Base-by-base conservation (phyloP, 2,329 filamentous ascomycete genomes). In the Ilyonectria sp. region DNA sequence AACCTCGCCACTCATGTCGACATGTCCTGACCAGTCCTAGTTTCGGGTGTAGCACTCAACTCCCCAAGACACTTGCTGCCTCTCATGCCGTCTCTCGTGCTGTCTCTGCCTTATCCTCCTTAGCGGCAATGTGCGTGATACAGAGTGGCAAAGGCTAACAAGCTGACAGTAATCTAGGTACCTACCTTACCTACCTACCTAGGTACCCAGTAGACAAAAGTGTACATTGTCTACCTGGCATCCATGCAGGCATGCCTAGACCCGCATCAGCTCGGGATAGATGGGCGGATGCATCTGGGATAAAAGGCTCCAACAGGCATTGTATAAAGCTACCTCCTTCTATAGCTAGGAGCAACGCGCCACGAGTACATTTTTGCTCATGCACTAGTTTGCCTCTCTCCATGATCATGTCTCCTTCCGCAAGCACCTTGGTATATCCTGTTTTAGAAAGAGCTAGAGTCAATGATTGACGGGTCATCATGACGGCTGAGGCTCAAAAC, bases 331-430 rank as follows among this genome's bases (percentile, higher is more conserved):
- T n/a, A 21, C 21, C 21, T 21, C 21, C 21, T 21, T 21, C 21
- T 21, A 21, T 21, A 8, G 40, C 17, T 17, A 17, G 40, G 7
- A 40, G 11, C 33, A 26, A 40, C 33, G 35, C 19, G 46, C 52
- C 47, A 56, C 15, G 43, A 56, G 43, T 49, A 40, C 31, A 43
- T 29, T 31, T n/a, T 52, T 33, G 50, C 49, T 63, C 60, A 63
- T 55, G 52, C 60, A 56, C 33, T 23, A 23, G 29, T 19, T 19
- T 52, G 10, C 49, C n/a, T 13, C 49, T 33, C 35, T 31, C 17
- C 26, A 29, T 15, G 49, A 52, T 19, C 15, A 31, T 19, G 23
- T 15, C 49, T 11, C n/a, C 40, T 33, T 6, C 26, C 9, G 43
- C 11, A 37, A 35, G 15, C 7, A 47, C 11, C 40, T 23, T 29